phyloP scores from a whole-genome alignment of 495 filamentous ascomycete species.

The Tuber borchii region DNA sequence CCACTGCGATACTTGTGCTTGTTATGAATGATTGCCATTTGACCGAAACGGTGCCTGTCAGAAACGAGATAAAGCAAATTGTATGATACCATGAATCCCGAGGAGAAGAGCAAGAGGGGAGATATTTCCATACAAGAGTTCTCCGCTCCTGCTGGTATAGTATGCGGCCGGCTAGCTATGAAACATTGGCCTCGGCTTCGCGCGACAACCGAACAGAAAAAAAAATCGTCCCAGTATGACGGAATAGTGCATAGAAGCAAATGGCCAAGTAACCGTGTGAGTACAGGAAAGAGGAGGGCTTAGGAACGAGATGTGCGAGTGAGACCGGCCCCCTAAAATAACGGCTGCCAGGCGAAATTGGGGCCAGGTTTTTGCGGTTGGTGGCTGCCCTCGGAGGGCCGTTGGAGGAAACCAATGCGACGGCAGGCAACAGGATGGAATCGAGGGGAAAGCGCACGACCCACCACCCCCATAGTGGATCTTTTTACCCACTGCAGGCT shows the following conservation, averaged over 20 bases:
- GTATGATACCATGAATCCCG: background rate
- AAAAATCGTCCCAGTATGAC: constrained; percentile 35
- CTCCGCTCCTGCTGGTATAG: constrained; percentile 12
- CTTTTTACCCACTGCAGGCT: constrained; percentile 11
- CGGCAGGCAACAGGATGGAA: constrained; percentile 14
- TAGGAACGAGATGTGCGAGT: background rate
- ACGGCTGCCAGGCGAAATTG: constrained; percentile 27
- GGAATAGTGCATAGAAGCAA: constrained; percentile 26
- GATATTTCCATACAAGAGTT: background rate
- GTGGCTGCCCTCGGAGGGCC: constrained; percentile 8
- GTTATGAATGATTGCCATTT: background rate
- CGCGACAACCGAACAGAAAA: constrained; percentile 24
- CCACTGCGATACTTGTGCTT: background rate
- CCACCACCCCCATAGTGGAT: constrained; percentile 13
- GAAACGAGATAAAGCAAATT: background rate
- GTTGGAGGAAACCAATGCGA: constrained; percentile 14
- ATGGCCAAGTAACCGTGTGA: background rate
- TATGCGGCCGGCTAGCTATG: constrained; percentile 16
- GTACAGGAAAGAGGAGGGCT: background rate
- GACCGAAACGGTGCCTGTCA: background rate
- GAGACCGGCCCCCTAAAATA: constrained; percentile 13
- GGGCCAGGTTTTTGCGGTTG: constrained; percentile 27
- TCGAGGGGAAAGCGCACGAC: constrained; percentile 20
- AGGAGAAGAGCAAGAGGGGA: background rate
- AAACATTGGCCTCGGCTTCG: constrained; percentile 30